phyloP scores from a whole-genome alignment of 768 basidiomycete genomes.

The Mycena maculata region DNA sequence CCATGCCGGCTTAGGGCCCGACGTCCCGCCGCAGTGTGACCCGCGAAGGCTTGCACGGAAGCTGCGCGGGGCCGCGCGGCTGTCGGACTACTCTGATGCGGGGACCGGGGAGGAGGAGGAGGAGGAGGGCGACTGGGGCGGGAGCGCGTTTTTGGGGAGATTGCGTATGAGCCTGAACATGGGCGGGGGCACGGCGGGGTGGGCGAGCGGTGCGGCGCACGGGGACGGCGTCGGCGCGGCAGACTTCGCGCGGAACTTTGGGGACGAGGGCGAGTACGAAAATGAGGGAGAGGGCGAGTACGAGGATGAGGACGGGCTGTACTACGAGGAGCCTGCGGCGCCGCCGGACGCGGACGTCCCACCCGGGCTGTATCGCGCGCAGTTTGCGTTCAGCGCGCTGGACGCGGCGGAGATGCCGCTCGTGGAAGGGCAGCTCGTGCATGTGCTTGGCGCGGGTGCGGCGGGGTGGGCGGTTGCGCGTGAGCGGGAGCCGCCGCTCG shows the following conservation, averaged over 20 bases:
- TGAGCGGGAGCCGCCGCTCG: constrained; percentile 20
- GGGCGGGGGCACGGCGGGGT: constrained; percentile 25
- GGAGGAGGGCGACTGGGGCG: constrained; percentile 30
- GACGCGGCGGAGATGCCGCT: constrained; percentile 86
- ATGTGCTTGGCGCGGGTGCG: constrained; percentile 58
- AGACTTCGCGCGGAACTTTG: constrained; percentile 34
- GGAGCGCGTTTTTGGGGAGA: constrained; percentile 24
- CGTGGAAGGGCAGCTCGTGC: constrained; percentile 80
- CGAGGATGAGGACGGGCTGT: constrained; percentile 54
- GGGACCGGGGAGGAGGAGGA: constrained; percentile 14
- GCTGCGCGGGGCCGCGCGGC: constrained; percentile 35
- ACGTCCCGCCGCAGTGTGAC: constrained; percentile 54
- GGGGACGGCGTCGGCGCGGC: constrained; percentile 22
- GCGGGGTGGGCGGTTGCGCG: constrained; percentile 32
- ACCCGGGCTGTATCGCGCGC: constrained; percentile 80
- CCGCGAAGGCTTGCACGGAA: constrained; percentile 47
- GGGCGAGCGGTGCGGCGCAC: constrained; percentile 22
- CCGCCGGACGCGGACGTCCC: constrained; percentile 45
- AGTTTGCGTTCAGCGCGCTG: constrained; percentile 85
- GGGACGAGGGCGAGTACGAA: constrained; percentile 36
- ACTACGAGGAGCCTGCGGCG: constrained; percentile 44
- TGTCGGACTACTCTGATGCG: constrained; percentile 5
- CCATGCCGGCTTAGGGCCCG: constrained; percentile 51
- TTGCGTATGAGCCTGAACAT: constrained; percentile 11
- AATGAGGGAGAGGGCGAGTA: constrained; percentile 43